These are phyloP conservation scores for Fraxinus quadrangulata DNA, from an alignment of 257 asterid species.

Conservation along the genomic window DNA sequence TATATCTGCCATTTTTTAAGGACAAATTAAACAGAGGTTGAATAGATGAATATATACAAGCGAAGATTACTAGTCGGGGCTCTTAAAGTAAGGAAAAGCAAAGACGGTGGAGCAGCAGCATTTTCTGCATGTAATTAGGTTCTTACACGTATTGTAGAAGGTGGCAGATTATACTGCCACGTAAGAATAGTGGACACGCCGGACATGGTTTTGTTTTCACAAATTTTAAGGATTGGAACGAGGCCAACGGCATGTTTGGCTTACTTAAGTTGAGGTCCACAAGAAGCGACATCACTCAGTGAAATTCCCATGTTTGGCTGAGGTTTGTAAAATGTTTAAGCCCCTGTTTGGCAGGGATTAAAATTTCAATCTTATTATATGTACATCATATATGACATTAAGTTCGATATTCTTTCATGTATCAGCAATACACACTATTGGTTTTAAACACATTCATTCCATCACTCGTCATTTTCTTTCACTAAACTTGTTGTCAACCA, in stretches of 20 bases:
- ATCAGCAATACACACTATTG: too few species aligned
- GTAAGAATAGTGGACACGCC: not conserved
- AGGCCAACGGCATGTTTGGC: conserved; percentile 1
- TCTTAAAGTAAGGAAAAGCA: conserved; percentile 2
- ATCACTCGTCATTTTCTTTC: too few species aligned
- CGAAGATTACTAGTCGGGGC: not conserved
- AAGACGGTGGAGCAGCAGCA: conserved; percentile 32
- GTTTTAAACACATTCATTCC: too few species aligned
- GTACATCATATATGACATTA: too few species aligned
- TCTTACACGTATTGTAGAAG: conserved; percentile 38
- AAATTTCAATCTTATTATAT: too few species aligned
- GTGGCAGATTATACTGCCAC: conserved; percentile 32
- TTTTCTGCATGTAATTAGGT: conserved; percentile 51
- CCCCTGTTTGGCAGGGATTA: too few species aligned
- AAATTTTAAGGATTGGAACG: conserved; percentile 4
- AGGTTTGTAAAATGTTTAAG: too few species aligned
- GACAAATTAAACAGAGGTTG: not conserved
- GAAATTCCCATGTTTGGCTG: too few species aligned
- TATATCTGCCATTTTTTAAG: conserved; percentile 60
- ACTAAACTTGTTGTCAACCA: too few species aligned
- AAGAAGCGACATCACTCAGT: too few species aligned
- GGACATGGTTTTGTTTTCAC: not conserved
- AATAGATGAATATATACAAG: not conserved
- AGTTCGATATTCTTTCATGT: too few species aligned
- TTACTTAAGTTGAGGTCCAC: conserved; percentile 1